Evolutionary conservation across 169 alveolate genomes (phyloP), one percentile per base, ranked within the genome.

Genomic region (Eimeria brunetti): DNA sequence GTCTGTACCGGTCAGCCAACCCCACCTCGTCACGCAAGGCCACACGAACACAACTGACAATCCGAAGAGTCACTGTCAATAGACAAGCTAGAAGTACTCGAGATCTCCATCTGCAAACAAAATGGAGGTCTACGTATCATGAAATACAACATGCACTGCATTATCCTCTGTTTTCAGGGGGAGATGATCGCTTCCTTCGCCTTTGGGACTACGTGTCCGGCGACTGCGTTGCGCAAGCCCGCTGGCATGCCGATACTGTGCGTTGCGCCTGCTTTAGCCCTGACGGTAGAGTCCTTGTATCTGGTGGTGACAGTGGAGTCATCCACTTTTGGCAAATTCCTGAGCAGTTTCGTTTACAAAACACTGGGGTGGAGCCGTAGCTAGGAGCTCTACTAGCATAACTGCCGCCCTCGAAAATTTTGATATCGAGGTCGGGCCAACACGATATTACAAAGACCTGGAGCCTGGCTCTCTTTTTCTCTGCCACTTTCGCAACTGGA

Each of bases 201-300:
- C 67, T 98, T n/a, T 98, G 99, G 99, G 98, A 97, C 67, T 98
- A 98, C 95, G 99, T 98, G 94, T 98, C 97, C 73, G 99, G 99
- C 33, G 97, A 75, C 53, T 85, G 95, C 91, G 14, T 53, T 7
- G 83, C 58, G 60, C 53, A 64, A 3, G 91, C 94, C 41, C 60
- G 62, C 4, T 94, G 95, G 69, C 97, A 95, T 89, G 85, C 95
- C 22, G 97, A 88, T 27, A 56, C 76, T 24, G 73, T 90, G 67
- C 89, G 91, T 24, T 89, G 94, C 78, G 90, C 95, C 73, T 96
- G 97, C 60, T 95, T 97, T 62, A 94, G 97, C 78, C 99, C 98
- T n/a, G 98, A 97, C 78, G 97, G 97, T 89, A 94, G 89, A 56
- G 89, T 95, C 53, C 95, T 97, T 24, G 98, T 98, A 51, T 95